Percentiles rank a stretch among this genome's conserved stretches.
These are phyloP conservation scores for Hirschfeldia incana DNA, from an alignment of 345 rosid genomes.

Conservation along the genomic window DNA sequence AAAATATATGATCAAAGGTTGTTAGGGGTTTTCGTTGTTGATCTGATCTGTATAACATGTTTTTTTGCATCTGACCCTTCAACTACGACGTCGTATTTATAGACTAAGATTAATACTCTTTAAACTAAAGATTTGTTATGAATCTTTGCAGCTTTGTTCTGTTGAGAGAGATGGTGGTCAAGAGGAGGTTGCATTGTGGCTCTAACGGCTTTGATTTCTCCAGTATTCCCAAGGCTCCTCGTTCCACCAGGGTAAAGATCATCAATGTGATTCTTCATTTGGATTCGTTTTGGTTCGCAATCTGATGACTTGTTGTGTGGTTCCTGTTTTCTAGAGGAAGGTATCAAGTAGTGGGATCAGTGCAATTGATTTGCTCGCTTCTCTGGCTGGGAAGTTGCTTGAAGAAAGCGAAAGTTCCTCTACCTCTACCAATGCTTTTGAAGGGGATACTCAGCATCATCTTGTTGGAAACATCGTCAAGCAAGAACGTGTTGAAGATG, in stretches of 20 bases:
- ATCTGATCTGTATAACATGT: constrained; percentile 13
- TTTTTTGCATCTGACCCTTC: not conserved
- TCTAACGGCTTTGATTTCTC: constrained; percentile 64
- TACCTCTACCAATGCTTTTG: constrained; percentile 70
- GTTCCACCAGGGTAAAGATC: constrained; percentile 70
- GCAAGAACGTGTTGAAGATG: constrained; percentile 34
- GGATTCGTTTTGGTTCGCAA: constrained; percentile 1
- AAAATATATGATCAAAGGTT: no score
- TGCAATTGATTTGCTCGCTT: constrained; percentile 85
- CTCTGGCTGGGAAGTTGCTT: constrained; percentile 80
- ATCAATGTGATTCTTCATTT: not conserved
- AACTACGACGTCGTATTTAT: constrained; percentile 4
- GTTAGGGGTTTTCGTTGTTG: not conserved
- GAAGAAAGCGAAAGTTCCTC: constrained; percentile 77
- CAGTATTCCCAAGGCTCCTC: constrained; percentile 73
- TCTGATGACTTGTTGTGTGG: constrained; percentile 23
- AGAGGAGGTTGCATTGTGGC: constrained; percentile 62
- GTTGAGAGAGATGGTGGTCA: constrained; percentile 57
- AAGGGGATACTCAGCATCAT: no score
- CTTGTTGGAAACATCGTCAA: constrained; percentile 42
- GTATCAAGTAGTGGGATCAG: constrained; percentile 42
- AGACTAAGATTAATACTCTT: not conserved
- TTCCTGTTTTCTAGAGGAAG: constrained; percentile 55
- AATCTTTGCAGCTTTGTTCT: constrained; percentile 32
- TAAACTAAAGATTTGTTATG: constrained; percentile 18